These are phyloP conservation scores for Melampsora allii-populina DNA, from an alignment of 1,284 basidiomycete species.

Conservation along the genomic window DNA sequence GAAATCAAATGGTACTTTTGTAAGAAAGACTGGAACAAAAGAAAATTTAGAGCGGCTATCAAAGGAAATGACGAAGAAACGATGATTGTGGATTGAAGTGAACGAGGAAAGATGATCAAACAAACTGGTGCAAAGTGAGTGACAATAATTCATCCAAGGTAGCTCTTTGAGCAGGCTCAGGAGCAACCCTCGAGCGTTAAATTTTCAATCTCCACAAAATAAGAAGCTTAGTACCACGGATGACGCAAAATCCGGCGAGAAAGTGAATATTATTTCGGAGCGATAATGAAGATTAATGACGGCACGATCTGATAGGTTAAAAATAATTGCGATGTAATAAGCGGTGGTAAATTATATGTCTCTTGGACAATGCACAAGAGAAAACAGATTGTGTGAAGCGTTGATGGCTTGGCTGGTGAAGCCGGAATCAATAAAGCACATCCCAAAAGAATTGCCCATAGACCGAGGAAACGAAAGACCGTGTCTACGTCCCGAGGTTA, in stretches of 20 bases:
- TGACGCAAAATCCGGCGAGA: background rate
- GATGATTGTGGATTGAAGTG: background rate
- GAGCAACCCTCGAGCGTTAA: background rate
- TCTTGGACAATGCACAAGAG: too few species aligned
- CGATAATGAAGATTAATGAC: background rate
- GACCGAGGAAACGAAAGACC: background rate
- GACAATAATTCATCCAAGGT: background rate
- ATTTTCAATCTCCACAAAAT: background rate
- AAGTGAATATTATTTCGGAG: background rate
- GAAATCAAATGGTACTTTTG: background rate
- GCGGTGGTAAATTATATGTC: too few species aligned
- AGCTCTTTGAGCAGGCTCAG: background rate
- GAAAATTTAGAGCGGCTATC: background rate
- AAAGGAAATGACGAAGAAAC: background rate
- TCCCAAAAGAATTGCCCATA: background rate
- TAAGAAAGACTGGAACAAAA: background rate
- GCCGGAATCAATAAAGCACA: background rate
- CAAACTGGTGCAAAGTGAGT: background rate
- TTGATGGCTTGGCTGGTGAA: background rate
- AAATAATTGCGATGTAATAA: too few species aligned
- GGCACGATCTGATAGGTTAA: too few species aligned
- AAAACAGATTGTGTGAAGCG: background rate
- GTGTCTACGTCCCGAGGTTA: background rate
- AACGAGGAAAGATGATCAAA: background rate
- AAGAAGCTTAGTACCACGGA: background rate